Evolutionary conservation across 495 filamentous ascomycete genomes (phyloP).

Genomic region (Neurospora sp.): DNA sequence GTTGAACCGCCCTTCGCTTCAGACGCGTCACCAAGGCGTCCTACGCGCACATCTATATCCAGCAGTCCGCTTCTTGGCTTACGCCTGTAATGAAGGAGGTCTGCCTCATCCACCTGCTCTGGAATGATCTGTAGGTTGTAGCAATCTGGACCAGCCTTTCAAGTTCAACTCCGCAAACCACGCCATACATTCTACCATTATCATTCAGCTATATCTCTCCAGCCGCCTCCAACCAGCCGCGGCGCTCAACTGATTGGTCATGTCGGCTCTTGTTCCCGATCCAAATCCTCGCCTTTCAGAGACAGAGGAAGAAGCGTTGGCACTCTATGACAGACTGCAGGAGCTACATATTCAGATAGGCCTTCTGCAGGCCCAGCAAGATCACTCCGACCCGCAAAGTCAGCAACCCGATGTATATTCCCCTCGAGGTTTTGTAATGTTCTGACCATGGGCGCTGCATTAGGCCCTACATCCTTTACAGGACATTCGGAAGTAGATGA

Average conservation of each 20-base stretch:
- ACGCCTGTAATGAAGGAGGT: not conserved
- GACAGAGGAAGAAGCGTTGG: constrained; percentile 51
- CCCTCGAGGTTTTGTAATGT: not conserved
- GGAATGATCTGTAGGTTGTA: not conserved
- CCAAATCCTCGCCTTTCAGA: constrained; percentile 14
- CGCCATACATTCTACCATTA: not conserved
- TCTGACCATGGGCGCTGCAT: not conserved
- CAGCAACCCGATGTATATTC: not conserved
- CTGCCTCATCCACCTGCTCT: not conserved
- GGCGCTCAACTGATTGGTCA: not conserved
- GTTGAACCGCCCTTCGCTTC: not conserved
- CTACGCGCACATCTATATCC: not conserved
- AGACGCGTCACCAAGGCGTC: not conserved
- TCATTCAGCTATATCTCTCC: not conserved
- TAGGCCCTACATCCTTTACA: not conserved
- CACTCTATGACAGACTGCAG: constrained; percentile 58
- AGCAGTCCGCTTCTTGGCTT: not conserved
- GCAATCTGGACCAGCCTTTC: not conserved
- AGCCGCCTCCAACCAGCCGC: not conserved
- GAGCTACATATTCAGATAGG: constrained; percentile 61
- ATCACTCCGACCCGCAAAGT: constrained; percentile 4
- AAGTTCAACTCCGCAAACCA: not conserved
- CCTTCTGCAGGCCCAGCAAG: constrained; percentile 45
- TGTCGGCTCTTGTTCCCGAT: not conserved
- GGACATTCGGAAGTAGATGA: constrained; percentile 30